Conservation (phyloP, 352 stramenopile genomes). For the Blastocystis sp. region DNA sequence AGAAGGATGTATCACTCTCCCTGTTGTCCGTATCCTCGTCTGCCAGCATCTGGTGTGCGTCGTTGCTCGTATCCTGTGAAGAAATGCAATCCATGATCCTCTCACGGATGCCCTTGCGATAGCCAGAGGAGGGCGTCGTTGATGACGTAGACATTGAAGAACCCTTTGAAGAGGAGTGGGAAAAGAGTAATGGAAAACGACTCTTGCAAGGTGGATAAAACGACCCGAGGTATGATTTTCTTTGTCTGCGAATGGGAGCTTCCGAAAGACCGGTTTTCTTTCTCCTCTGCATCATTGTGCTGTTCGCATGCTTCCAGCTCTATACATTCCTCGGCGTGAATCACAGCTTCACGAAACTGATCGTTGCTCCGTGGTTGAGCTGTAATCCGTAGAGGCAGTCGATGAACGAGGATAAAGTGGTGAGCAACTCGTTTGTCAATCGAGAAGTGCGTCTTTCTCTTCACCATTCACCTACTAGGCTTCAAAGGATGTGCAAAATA, state of each 20-base stretch:
- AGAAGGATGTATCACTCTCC: background rate
- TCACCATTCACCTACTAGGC: too few relatives aligned
- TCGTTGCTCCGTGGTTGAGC: background rate
- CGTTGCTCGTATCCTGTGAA: background rate
- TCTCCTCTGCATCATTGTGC: background rate
- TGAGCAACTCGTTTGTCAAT: background rate
- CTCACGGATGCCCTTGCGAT: conserved; percentile 48
- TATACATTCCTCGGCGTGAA: background rate
- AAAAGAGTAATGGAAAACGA: background rate
- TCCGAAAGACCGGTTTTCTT: background rate
- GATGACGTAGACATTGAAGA: background rate
- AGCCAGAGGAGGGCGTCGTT: background rate
- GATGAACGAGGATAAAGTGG: background rate
- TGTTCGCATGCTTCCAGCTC: background rate
- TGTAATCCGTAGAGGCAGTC: background rate
- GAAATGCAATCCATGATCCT: conserved; percentile 62
- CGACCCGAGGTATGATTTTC: background rate
- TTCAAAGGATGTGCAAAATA: too few relatives aligned
- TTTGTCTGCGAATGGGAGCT: background rate
- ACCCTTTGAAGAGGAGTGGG: background rate
- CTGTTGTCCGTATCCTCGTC: conserved; percentile 35
- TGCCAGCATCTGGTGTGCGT: background rate
- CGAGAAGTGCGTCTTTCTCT: background rate
- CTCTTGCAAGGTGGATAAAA: background rate
- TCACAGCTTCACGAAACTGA: background rate